Conservation (phyloP, 805 yeast genomes). For the Kuraishia piskuri region DNA sequence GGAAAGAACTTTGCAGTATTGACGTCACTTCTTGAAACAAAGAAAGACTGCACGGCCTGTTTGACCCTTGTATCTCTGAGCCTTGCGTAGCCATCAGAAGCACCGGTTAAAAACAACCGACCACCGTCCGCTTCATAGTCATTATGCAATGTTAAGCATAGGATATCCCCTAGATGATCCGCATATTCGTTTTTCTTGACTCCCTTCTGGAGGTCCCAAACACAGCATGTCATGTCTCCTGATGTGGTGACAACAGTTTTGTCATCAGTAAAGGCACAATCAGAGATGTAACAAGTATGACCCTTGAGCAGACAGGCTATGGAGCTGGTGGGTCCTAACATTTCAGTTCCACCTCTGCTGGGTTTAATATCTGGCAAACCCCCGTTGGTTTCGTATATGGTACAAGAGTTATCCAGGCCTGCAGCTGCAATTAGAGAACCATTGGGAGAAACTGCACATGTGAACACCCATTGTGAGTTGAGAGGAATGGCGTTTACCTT, state of each 20-base stretch:
- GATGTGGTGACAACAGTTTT: slow-evolving; percentile 56
- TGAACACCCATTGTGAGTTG: slow-evolving; percentile 71
- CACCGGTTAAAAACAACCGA: slow-evolving; percentile 43
- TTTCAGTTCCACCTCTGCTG: slow-evolving; percentile 10
- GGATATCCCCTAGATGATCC: slow-evolving; percentile 69
- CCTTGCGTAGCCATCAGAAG: slow-evolving; percentile 61
- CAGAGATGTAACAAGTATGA: slow-evolving; percentile 76
- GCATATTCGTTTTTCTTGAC: slow-evolving; percentile 41
- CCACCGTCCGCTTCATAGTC: not conserved
- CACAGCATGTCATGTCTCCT: slow-evolving; percentile 72
- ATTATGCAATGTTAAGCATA: slow-evolving; percentile 31
- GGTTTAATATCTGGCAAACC: slow-evolving; percentile 6
- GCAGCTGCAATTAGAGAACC: slow-evolving; percentile 67
- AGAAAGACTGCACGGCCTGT: slow-evolving; percentile 31
- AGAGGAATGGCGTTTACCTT: slow-evolving; percentile 65
- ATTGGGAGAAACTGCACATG: slow-evolving; percentile 66
- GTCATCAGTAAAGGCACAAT: slow-evolving; percentile 57
- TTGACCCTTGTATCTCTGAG: slow-evolving; percentile 58
- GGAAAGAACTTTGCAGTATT: slow-evolving; percentile 57
- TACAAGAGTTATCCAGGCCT: slow-evolving; percentile 74
- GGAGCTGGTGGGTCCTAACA: slow-evolving; percentile 4
- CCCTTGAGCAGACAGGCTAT: slow-evolving; percentile 57
- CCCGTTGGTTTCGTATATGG: slow-evolving; percentile 40
- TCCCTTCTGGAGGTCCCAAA: slow-evolving; percentile 74
- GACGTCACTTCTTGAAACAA: slow-evolving; percentile 50